Base-by-base conservation (phyloP, 2,329 filamentous ascomycete genomes). In the Monosporascus sp. region DNA sequence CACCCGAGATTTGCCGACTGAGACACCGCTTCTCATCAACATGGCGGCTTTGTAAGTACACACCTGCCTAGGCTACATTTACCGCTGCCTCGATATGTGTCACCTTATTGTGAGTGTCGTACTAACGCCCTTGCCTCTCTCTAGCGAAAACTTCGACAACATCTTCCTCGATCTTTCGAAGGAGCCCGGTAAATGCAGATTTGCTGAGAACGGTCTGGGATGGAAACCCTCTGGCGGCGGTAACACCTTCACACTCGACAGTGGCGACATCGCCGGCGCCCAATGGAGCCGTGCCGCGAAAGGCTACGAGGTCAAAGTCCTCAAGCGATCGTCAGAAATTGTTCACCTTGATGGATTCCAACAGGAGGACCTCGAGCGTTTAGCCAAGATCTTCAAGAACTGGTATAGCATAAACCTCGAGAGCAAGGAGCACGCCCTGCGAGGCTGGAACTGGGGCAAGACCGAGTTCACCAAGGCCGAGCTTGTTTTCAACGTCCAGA, bases 361-460 rank as follows among this genome's bases (percentile, higher is more conserved):
- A 60, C 88, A 92, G 70, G 92, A 97, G 71, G 93, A 99, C 71
- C 89, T 90, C 62, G 94, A 99, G 61, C 89, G 94, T 52, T 77
- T 97, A 15, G 82, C 78, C 74, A 97, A 96, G 71, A 84, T 94
- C 62, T 97, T 99, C 81, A 97, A 97, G 77, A 89, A 93, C 67
- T 97, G 93, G 90, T 99, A 97, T 74, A 94, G 90, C 74, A 88
- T 94, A 65, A 91, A 86, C 65, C 81, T 99, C 54, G 92, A 97
- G 70, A 89, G 84, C 70, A 90, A 90, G 72, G 94, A 99, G 73
- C 94, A 97, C 72, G 91, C 94, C 24, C 77, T 99, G 54, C 86
- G 94, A 62, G 94, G 94, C 53, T 99, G 94, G 94, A 99, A 99
- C 71, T 99, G 94, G 95, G 94, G 94, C 65, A 99, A 97, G 74